Percentiles rank a stretch among this genome's conserved stretches.
These are phyloP conservation scores for Didymella sp. DNA, from an alignment of 2,329 filamentous ascomycete genomes.

Conservation along the genomic window DNA sequence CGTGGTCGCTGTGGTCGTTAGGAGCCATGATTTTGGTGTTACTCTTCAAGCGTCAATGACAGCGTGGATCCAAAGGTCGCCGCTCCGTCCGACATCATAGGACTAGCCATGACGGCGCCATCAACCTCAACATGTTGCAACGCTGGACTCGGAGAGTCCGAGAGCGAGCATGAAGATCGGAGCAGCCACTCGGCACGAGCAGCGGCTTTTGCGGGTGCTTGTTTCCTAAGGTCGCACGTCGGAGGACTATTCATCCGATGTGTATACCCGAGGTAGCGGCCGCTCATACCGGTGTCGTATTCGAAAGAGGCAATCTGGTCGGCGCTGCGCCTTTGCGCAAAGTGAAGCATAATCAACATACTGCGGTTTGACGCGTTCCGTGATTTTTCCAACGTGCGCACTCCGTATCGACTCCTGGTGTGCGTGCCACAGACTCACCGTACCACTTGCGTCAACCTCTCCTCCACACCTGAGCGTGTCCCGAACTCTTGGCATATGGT, in stretches of 20 bases:
- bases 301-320: conserved; percentile 14
- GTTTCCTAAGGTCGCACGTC: conserved; percentile 30
- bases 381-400: conserved; percentile 4
- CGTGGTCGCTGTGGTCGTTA: conserved; percentile 28
- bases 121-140: conserved; percentile 14
- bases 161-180: conserved; percentile 22
- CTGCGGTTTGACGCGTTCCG: conserved; percentile 6
- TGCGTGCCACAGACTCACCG: not conserved
- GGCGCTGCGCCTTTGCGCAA: conserved; percentile 12
- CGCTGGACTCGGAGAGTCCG: conserved; percentile 19
- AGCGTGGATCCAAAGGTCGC: conserved; percentile 17
- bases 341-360: conserved; percentile 4
- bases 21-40: conserved; percentile 30
- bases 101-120: conserved; percentile 4
- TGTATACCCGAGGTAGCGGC: conserved; percentile 32
- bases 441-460: conserved; percentile 6
- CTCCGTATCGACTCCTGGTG: conserved; percentile 8
- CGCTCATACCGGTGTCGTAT: conserved; percentile 16
- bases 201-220: conserved; percentile 31
- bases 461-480: conserved; percentile 24
- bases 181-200: conserved; percentile 20
- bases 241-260: conserved; percentile 41
- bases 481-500: conserved; percentile 44
- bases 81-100: conserved; percentile 17
- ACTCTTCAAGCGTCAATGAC: conserved; percentile 14